phyloP scores from a whole-genome alignment of 257 asterid genomes.

The Capsicum rhomboideum region DNA sequence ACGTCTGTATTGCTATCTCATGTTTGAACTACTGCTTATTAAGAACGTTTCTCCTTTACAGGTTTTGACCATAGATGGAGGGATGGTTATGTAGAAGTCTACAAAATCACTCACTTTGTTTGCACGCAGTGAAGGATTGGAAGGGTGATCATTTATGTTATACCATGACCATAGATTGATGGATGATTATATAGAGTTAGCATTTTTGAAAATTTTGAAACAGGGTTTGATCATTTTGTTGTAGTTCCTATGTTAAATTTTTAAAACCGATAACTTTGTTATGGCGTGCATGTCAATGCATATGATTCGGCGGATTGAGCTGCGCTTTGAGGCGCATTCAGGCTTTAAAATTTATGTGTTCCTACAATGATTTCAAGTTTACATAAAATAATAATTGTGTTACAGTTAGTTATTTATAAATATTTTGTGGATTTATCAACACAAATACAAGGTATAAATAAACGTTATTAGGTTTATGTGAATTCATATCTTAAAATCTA shows the following conservation, averaged over 20 bases:
- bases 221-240: neutral
- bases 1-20: neutral
- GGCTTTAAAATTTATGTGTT: no score
- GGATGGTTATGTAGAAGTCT: conserved; percentile 76
- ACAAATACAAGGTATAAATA: no score
- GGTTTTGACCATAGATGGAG: conserved; percentile 91
- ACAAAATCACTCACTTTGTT: neutral
- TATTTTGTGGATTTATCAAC: no score
- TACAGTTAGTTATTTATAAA: no score
- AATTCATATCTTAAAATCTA: no score
- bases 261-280: neutral
- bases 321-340: no score
- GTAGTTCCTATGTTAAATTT: neutral
- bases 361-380: no score
- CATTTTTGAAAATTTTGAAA: neutral
- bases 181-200: neutral
- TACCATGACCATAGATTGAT: neutral
- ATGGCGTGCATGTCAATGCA: no score
- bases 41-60: conserved; percentile 9
- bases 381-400: no score
- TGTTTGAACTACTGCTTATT: neutral
- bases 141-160: neutral
- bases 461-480: no score
- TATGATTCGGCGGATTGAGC: no score
- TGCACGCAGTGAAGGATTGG: neutral